Evolutionary conservation across 1,284 basidiomycete genomes (phyloP).

Genomic region (Microbotryum violaceum): DNA sequence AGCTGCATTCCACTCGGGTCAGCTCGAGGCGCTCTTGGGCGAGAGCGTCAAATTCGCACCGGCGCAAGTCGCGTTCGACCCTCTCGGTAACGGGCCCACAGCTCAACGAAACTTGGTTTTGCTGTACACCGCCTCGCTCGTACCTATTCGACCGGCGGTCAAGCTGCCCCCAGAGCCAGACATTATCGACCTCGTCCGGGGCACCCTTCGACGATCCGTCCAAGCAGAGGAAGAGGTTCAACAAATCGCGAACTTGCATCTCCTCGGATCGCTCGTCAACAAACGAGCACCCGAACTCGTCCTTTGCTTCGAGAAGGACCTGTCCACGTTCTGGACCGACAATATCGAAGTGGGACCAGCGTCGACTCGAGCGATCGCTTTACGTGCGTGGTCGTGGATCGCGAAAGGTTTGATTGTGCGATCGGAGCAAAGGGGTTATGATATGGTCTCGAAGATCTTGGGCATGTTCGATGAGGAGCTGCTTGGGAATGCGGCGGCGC

Average conservation of each 20-base stretch:
- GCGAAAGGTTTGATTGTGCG: constrained; percentile 62
- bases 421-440: constrained; percentile 54
- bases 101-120: constrained; percentile 8
- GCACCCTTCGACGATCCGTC: constrained; percentile 46
- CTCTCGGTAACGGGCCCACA: constrained; percentile 34
- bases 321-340: constrained; percentile 36
- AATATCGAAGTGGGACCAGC: constrained; percentile 43
- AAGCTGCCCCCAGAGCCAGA: constrained; percentile 46
- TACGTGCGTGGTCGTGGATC: constrained; percentile 64
- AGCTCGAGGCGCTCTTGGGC: constrained; percentile 43
- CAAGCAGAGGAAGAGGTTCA: constrained; percentile 52
- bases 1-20: constrained; percentile 55
- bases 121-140: constrained; percentile 15
- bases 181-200: constrained; percentile 45
- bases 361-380: constrained; percentile 48
- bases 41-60: not conserved
- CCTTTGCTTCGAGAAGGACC: constrained; percentile 43
- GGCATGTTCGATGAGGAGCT: constrained; percentile 55
- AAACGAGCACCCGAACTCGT: constrained; percentile 55
- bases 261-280: constrained; percentile 65
- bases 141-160: constrained; percentile 45
- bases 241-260: constrained; percentile 53
- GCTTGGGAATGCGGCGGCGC: constrained; percentile 62
- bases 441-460: constrained; percentile 59
- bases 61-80: constrained; percentile 38